Conservation (phyloP, 768 basidiomycete species). For the Phylloporus sp. region DNA sequence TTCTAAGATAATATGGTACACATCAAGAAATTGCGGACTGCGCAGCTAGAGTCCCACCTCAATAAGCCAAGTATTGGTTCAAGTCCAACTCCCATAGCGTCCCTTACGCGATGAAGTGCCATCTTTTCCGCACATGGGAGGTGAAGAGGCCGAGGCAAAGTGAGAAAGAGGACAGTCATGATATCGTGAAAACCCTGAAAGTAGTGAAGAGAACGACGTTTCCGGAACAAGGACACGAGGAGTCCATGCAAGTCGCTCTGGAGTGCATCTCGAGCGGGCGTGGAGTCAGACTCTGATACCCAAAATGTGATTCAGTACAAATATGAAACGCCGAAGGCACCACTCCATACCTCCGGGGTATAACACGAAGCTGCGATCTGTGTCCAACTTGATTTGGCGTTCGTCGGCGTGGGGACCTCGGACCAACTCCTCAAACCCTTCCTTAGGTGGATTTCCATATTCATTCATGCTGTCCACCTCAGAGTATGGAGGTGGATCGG, state of each 20-base stretch:
- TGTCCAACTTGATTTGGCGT: slow-evolving; percentile 83
- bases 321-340: slow-evolving; percentile 9
- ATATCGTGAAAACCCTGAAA: slow-evolving; percentile 96
- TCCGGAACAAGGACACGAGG: slow-evolving; percentile 71
- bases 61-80: slow-evolving; percentile 83
- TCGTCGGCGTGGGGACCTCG: slow-evolving; percentile 64
- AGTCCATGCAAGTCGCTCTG: slow-evolving; percentile 67
- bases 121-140: slow-evolving; percentile 46
- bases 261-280: slow-evolving; percentile 42
- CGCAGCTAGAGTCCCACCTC: slow-evolving; percentile 38
- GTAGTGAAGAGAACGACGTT: slow-evolving; percentile 69
- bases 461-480: slow-evolving; percentile 17
- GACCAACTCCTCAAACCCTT: not conserved
- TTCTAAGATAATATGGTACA: slow-evolving; percentile 35
- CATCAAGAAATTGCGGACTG: not conserved
- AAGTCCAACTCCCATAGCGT: slow-evolving; percentile 83
- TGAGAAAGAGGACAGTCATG: slow-evolving; percentile 76
- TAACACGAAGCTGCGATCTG: slow-evolving; percentile 88
- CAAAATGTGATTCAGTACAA: slow-evolving; percentile 5
- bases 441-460: slow-evolving; percentile 1
- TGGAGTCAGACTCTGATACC: slow-evolving; percentile 16
- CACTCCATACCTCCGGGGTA: slow-evolving; percentile 75
- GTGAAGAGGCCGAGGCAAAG: slow-evolving; percentile 58
- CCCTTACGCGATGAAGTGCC: slow-evolving; percentile 50
- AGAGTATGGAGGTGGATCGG: slow-evolving; percentile 31